Base-by-base conservation (phyloP, 2,329 filamentous ascomycete species). In the Pyrenochaeta sp. region DNA sequence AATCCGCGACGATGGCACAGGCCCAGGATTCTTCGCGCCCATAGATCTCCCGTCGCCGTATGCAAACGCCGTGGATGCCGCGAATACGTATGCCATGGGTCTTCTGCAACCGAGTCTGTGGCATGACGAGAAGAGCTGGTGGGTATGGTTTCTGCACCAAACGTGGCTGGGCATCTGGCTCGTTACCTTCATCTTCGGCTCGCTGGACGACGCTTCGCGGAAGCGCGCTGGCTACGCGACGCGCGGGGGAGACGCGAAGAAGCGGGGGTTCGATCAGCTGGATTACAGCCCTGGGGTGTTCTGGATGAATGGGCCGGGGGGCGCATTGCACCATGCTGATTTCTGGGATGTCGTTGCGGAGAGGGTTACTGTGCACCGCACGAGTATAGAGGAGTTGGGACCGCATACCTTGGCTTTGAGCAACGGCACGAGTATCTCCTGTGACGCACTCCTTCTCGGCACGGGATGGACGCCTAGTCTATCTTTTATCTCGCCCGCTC, bases 21-120 rank as follows among this genome's bases (percentile, higher is more conserved):
- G 69, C n/a, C 56, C 68, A 20, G 63, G 58, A 10, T 59, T 56
- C 19, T 63, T 69, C 30, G 53, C 61, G n/a, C 48, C 48, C 19
- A 22, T 29, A 3, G 40, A 51, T 28, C 13, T 51, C 2, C 14
- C 26, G 8, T 39, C 44, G 2, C 50, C 45, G 8, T 53, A 38
- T 31, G 14, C 27, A 10, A 53, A 41, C 21, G 21, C 15, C 2
- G 19, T 29, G 11, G 26, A 29, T 5, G 48, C 48, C 7, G 35
- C 48, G 8, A 46, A 55, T 19, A 41, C 49, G 3, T 14, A 38
- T 14, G 35, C 49, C 6, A 51, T 53, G 46, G 20, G 41, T 4
- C 29, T 19, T 2, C 22, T 56, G 14, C 45, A 56, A n/a, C 53
- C 50, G 4, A 44, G 20, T 7, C 21, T 34, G 3, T 46, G 29